Evolutionary conservation across 192 early-diverging fungal species (phyloP), one percentile per base, ranked within the genome.

Genomic region (Rhizophagus clarus): DNA sequence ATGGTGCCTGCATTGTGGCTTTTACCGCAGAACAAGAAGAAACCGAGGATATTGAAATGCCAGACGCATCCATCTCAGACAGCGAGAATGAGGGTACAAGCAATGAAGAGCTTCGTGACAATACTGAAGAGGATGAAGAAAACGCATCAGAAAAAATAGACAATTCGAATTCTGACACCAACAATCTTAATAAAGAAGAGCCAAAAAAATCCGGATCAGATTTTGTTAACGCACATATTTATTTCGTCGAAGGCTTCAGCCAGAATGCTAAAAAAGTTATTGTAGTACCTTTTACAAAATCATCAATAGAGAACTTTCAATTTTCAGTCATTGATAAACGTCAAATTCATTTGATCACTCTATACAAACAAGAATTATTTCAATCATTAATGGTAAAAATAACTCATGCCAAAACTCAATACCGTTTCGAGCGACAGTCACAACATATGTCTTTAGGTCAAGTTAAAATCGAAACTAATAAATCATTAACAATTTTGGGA

Each of bases 1-100:
- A 81, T 74, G 80, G 80, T 15, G 6, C 80, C 6, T 81, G 80
- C 28, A 60, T 81, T 24, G 47, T 81, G n/a, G 80, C 80, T 8
- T 76, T 81, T 76, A 32, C 45, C 1, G 42, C 34, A 62, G 72
- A 61, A 17, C 5, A 42, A 47, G 6, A 51, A 2, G n/a, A 71
- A 3, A 22, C 8, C 17, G 47, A 37, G 12, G 56, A 74, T 47
- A 56, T 26, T 32, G 20, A 80, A 32, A 66, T 31, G 45, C 12
- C 28, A 1, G 72, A 47, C 3, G 34, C 20, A 24, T 12, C n/a
- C 20, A n/a, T 40, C n/a, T 37, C 22, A 15, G 70, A 37, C 6
- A 45, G 40, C n/a, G 51, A 20, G 20, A 22, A 12, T 37, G 45
- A 74, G 7, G 10, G 11, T 9, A 7, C 47, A 26, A 45, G 1